Conservation (phyloP, 441 rosid species). For the Kokia cookei region DNA sequence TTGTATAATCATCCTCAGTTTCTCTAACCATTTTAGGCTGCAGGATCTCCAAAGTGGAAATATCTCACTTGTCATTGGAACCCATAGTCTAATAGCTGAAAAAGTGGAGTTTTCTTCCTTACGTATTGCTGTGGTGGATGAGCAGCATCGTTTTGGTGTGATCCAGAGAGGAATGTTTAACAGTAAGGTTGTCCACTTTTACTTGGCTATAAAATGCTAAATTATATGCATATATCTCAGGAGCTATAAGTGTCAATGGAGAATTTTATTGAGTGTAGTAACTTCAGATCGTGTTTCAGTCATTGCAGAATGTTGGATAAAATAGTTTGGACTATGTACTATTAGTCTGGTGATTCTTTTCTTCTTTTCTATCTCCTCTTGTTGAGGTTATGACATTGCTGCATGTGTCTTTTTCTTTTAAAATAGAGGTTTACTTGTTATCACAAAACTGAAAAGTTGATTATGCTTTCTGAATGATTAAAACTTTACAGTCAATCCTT, state of each 20-base stretch:
- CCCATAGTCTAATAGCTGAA: slow-evolving; percentile 90
- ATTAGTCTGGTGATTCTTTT: background rate
- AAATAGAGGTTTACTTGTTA: background rate
- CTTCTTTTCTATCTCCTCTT: background rate
- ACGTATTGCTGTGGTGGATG: slow-evolving; percentile 93
- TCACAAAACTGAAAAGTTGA: background rate
- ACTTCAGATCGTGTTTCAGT: background rate
- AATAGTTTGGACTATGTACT: background rate
- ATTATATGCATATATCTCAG: background rate
- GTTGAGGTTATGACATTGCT: background rate
- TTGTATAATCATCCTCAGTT: slow-evolving; percentile 3
- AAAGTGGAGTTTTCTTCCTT: slow-evolving; percentile 72
- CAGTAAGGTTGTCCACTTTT: slow-evolving; percentile 68
- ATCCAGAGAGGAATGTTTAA: slow-evolving; percentile 95
- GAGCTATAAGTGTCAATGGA: background rate
- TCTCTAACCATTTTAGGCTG: slow-evolving; percentile 18
- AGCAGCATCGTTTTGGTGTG: slow-evolving; percentile 98
- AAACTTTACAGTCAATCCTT: background rate
- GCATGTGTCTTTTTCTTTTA: background rate
- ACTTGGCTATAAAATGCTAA: slow-evolving; percentile 2
- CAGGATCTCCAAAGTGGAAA: slow-evolving; percentile 87
- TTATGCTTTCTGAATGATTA: background rate
- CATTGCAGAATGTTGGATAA: background rate
- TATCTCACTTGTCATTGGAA: slow-evolving; percentile 85
- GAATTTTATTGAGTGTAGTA: background rate